Conservation (phyloP, 2,329 filamentous ascomycete species). For the Sporothrix inflata region DNA sequence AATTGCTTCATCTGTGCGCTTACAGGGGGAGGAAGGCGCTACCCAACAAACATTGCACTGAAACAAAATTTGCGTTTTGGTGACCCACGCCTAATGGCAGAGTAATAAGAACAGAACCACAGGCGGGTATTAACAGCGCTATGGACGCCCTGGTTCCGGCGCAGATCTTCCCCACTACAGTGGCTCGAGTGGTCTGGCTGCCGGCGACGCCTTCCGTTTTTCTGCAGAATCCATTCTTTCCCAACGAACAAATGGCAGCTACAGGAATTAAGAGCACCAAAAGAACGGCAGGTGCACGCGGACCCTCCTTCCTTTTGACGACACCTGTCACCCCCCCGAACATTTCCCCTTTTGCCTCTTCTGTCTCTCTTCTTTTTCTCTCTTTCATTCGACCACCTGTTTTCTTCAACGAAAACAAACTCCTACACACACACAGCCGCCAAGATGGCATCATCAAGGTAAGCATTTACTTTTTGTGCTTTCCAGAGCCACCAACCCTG, state of each 20-base stretch:
- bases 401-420: not conserved
- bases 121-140: not conserved
- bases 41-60: not conserved
- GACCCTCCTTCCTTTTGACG: constrained; percentile 21
- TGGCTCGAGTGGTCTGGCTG: not conserved
- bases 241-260: not conserved
- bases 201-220: not conserved
- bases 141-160: not conserved
- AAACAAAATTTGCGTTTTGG: constrained; percentile 16
- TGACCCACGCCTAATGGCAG: not conserved
- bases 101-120: not conserved
- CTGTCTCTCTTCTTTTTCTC: constrained; percentile 7
- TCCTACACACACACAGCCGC: not conserved
- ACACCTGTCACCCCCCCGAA: constrained; percentile 27
- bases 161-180: constrained; percentile 19
- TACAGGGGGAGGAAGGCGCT: not conserved
- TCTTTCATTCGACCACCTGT: not conserved
- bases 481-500: not conserved
- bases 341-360: constrained; percentile 22
- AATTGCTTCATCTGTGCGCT: not conserved
- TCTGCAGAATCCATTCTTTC: not conserved
- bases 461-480: constrained; percentile 4
- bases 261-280: not conserved
- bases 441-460: constrained; percentile 35
- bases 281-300: not conserved